Evolutionary conservation across 495 filamentous ascomycete species (phyloP).

Genomic region (Friedmanniomyces simplex): DNA sequence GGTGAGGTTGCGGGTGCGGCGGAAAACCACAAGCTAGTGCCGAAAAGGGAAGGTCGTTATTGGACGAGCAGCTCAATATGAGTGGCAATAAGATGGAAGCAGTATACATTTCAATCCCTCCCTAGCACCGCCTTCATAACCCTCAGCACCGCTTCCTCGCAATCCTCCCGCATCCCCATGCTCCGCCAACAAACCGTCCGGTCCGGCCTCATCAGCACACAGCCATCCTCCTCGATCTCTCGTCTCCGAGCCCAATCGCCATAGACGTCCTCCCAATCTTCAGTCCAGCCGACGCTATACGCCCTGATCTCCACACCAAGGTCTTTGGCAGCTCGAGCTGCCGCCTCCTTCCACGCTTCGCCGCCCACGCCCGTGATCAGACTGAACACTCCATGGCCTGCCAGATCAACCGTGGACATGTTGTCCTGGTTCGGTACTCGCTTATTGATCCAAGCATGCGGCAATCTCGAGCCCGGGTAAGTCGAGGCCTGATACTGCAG

Average conservation of each 20-base stretch:
- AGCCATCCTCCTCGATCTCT: slow-evolving; percentile 43
- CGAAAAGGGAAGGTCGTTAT: not conserved
- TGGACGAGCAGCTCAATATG: not conserved
- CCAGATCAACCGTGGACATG: slow-evolving; percentile 44
- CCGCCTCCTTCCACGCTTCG: slow-evolving; percentile 41
- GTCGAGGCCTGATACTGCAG: slow-evolving; percentile 36
- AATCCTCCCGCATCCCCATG: slow-evolving; percentile 20
- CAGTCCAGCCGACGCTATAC: slow-evolving; percentile 39
- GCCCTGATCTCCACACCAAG: slow-evolving; percentile 35
- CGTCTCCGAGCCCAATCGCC: slow-evolving; percentile 39
- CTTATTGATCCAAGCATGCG: slow-evolving; percentile 46
- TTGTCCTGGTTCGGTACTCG: slow-evolving; percentile 28
- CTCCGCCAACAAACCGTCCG: slow-evolving; percentile 38
- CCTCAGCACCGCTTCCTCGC: slow-evolving; percentile 20
- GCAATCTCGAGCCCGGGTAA: slow-evolving; percentile 42
- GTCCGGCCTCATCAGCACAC: slow-evolving; percentile 41
- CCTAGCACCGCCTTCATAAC: slow-evolving; percentile 25
- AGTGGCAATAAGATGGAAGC: not conserved
- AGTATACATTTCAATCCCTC: not conserved
- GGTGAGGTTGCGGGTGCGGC: no score
- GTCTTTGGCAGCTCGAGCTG: slow-evolving; percentile 21
- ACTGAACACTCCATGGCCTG: slow-evolving; percentile 40
- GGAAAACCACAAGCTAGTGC: not conserved
- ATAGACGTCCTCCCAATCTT: slow-evolving; percentile 45
- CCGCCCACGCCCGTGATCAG: slow-evolving; percentile 43